Evolutionary conservation across 2,329 filamentous ascomycete species (phyloP), one percentile per base, ranked within the genome.

Genomic region (Trichoderma brevicompactum): DNA sequence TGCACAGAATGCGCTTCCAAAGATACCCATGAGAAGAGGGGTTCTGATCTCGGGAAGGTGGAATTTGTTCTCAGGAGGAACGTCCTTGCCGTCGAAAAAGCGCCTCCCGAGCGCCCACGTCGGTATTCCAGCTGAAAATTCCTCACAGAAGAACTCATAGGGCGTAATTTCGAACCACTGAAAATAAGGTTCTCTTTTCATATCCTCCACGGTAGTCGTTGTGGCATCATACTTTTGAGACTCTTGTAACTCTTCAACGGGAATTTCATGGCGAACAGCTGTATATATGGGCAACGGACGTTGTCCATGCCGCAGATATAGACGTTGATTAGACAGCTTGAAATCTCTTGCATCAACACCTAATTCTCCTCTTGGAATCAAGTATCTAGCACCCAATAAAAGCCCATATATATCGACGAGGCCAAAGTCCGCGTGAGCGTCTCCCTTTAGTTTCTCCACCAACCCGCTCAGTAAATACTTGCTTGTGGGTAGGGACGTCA

Each of bases 111-210:
- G 81, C 7, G 93, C 92, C 93, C 94, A 99, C 0, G 92, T 97
- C 0, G 95, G 95, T 67, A 99, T 97, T 3, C 95, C 94, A 2
- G 94, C 93, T 28, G 85, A 85, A 58, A 97, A 89, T 73, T 97
- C 94, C 76, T 98, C 94, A 71, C 93, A 97, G 77, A 95, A 97
- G 74, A 97, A 90, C 75, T 98, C 94, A 73, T 96, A 97, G 0
- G 94, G 94, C 0, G 92, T 96, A 72, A 94, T 90, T 73, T 99
- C 95, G 70, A 95, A 97, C 94, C 95, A 98, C 72, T 99, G 94
- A 72, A 98, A 99, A 92, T 94, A 98, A 2, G 92, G 85, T 72
- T 96, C 90, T 66, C 83, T 82, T 72, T 79, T 87, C 9, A 84
- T 80, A 58, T 79, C 75, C 69, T 82, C 79, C 69, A 87, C 85